Evolutionary conservation across 345 rosid genomes (phyloP).

Genomic region (Sapria himalayana): DNA sequence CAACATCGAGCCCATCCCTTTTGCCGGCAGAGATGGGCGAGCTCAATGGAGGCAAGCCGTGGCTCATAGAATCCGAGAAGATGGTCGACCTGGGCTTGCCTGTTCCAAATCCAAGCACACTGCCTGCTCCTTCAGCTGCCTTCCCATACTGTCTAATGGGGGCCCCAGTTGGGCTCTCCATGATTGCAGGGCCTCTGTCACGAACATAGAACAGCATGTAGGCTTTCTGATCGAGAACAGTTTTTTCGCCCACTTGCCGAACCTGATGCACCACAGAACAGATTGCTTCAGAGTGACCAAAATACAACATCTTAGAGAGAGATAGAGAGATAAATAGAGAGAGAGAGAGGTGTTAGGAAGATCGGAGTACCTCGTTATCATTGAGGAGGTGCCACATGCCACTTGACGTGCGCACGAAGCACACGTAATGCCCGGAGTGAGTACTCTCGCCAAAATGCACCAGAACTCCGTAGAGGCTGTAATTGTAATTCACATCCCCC

Average conservation of each 20-base stretch:
- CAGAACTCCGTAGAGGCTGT: constrained; percentile 78
- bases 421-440: constrained; percentile 80
- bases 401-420: constrained; percentile 80
- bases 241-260: constrained; percentile 50
- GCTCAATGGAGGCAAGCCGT: no score
- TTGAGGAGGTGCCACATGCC: constrained; percentile 89
- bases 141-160: constrained; percentile 24
- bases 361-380: constrained; percentile 50
- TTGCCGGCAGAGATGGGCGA: constrained; percentile 9
- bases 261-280: constrained; percentile 32
- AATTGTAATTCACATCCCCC: constrained; percentile 79
- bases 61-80: no score
- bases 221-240: constrained; percentile 75
- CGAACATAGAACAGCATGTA: constrained; percentile 97
- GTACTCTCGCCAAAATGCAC: constrained; percentile 81
- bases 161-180: constrained; percentile 21
- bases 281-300: constrained; percentile 2
- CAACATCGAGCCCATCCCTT: constrained; percentile 11
- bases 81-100: no score
- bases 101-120: constrained; percentile 14
- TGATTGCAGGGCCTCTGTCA: constrained; percentile 32
- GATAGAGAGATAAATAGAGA: constrained; percentile 4
- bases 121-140: constrained; percentile 17
- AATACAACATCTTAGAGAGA: background rate
- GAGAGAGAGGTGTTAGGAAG: constrained; percentile 3